phyloP scores from a whole-genome alignment of 2,329 filamentous ascomycete species.

The Bipolaris sorokiniana region DNA sequence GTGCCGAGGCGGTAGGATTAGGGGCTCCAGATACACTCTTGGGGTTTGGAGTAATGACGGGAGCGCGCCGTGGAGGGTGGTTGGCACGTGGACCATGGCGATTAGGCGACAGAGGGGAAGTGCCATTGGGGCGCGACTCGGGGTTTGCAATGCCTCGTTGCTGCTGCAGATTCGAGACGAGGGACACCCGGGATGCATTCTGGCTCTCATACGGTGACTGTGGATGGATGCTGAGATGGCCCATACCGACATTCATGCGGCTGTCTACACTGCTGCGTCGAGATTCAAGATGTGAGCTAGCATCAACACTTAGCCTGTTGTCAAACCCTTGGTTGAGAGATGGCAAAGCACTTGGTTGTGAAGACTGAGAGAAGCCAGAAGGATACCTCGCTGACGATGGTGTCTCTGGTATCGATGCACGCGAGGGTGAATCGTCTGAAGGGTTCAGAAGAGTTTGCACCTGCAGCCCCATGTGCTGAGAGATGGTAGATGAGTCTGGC shows the following conservation, averaged over 20 bases:
- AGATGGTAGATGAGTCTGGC: constrained; percentile 51
- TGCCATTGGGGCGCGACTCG: constrained; percentile 52
- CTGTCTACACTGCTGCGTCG: constrained; percentile 81
- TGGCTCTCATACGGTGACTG: constrained; percentile 76
- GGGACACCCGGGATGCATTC: constrained; percentile 76
- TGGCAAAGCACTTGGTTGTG: constrained; percentile 55
- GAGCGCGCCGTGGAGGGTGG: constrained; percentile 64
- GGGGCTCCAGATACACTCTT: constrained; percentile 68
- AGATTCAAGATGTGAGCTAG: constrained; percentile 59
- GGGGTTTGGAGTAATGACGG: constrained; percentile 73
- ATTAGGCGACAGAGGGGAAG: constrained; percentile 55
- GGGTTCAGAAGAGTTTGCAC: constrained; percentile 57
- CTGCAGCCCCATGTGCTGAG: constrained; percentile 56
- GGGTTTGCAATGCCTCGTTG: constrained; percentile 56
- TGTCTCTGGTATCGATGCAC: constrained; percentile 53
- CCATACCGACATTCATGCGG: constrained; percentile 74
- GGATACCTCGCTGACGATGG: constrained; percentile 48
- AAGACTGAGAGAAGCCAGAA: constrained; percentile 31
- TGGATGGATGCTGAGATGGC: constrained; percentile 70
- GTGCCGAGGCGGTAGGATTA: constrained; percentile 70
- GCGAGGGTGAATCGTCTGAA: constrained; percentile 56
- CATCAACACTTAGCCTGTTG: constrained; percentile 58
- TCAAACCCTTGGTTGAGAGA: constrained; percentile 64
- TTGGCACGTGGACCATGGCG: constrained; percentile 43
- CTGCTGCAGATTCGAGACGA: constrained; percentile 72